phyloP scores from a whole-genome alignment of 352 stramenopile genomes.

The Plasmopara muralis region DNA sequence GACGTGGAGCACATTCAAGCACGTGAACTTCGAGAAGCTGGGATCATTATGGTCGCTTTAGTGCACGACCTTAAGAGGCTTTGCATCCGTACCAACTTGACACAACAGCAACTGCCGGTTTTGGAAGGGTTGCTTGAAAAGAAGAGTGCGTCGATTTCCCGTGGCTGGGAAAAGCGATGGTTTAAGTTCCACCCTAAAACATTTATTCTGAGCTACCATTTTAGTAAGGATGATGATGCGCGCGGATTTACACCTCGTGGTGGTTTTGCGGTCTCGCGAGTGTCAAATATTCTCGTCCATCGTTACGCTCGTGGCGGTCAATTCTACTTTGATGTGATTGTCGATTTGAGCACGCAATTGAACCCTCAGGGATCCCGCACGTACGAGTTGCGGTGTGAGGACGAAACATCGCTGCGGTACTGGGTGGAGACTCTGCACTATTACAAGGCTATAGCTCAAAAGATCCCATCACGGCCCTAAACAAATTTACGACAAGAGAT shows the following conservation, averaged over 20 bases:
- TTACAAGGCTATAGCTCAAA: conserved; percentile 48
- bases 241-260: too few relatives aligned
- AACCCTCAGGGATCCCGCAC: conserved; percentile 54
- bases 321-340: conserved; percentile 62
- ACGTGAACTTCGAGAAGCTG: conserved; percentile 37
- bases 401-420: conserved; percentile 46
- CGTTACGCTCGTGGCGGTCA: conserved; percentile 29
- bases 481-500: conserved; percentile 20
- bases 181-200: too few relatives aligned
- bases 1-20: conserved; percentile 36
- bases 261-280: conserved; percentile 28
- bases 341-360: conserved; percentile 54
- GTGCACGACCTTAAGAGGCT: conserved; percentile 44
- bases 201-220: too few relatives aligned
- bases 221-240: too few relatives aligned
- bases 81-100: too few relatives aligned
- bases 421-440: conserved; percentile 69
- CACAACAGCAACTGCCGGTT: too few relatives aligned
- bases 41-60: conserved; percentile 43
- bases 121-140: too few relatives aligned
- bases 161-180: too few relatives aligned
- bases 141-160: too few relatives aligned
- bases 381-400: conserved; percentile 62
- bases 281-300: conserved; percentile 51
- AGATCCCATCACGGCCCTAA: conserved; percentile 29